Base-by-base conservation (phyloP, 2,329 filamentous ascomycete genomes). In the Thermoascus crustaceus region DNA sequence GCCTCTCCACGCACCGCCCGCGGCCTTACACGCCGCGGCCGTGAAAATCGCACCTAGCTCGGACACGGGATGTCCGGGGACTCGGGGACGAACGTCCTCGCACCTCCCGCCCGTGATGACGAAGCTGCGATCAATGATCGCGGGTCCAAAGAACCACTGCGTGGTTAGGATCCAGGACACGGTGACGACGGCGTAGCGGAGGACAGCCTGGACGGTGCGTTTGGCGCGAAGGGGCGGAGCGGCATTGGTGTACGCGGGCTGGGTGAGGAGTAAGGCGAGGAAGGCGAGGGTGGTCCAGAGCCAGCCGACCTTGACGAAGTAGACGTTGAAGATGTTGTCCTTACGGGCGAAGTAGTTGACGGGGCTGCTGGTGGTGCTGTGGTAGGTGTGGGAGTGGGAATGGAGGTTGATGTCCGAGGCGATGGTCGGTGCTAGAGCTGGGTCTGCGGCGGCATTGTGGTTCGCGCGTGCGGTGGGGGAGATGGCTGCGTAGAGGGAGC, bases 221-320 rank as follows among this genome's bases (percentile, higher is more conserved):
- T 63, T 68, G 44, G 69, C 37, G 2, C 60, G 52, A 4, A 56
- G 42, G 22, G 49, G 54, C 19, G 54, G 49, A 22, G 57, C 72
- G 43, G 54, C 67, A 46, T 53, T 71, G 14, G 69, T 66, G 16
- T 55, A 61, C 2, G 66, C 65, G 2, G 82, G 77, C 53, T 94
- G 82, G 16, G 78, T 79, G 26, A 79, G 58, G 5, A 84, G 58
- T 42, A 94, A 85, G 10, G 75, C 60, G 21, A 74, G 61, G 52
- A 94, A 88, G 1, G 85, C 80, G 7, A 76, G 56, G 0, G 84
- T 87, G 19, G 85, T 79, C 91, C 91, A 98, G 32, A 80, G 75
- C 91, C 91, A 98, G 42, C 89, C 89, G 35, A 84, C 72, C 70
- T 98, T 98, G 53, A 98, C 91, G 55, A 96, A 98, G 51, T 87